A percentile compares a stretch with the other conserved stretches of the same genome.
Conservation (phyloP, 805 yeast species). For the Saccharomycopsis oosterbeekiorum region DNA sequence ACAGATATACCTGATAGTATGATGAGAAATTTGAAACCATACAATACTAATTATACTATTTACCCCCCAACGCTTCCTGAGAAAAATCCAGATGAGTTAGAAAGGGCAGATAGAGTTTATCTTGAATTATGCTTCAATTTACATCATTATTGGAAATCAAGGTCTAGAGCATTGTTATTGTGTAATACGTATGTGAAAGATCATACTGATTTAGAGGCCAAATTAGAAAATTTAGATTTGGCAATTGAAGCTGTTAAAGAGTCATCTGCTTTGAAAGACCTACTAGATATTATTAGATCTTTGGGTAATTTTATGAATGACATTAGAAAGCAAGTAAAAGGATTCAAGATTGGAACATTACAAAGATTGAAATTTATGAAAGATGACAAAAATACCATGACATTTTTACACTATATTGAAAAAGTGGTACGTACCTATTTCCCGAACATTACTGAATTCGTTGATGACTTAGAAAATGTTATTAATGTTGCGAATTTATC, state of each 20-base stretch:
- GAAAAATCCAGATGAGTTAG: constrained; percentile 46
- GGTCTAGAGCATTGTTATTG: constrained; percentile 53
- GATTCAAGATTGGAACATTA: constrained; percentile 60
- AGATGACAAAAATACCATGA: constrained; percentile 56
- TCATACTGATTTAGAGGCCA: constrained; percentile 47
- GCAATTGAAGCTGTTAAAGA: constrained; percentile 44
- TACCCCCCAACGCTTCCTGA: constrained; percentile 34
- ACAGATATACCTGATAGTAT: constrained; percentile 47
- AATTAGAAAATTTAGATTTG: constrained; percentile 48
- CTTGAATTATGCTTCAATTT: constrained; percentile 59
- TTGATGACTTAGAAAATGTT: constrained; percentile 48
- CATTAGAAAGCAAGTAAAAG: constrained; percentile 52
- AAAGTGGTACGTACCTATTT: constrained; percentile 53
- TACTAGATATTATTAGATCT: constrained; percentile 56
- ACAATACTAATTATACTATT: constrained; percentile 39
- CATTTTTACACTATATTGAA: constrained; percentile 69
- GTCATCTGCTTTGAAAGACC: constrained; percentile 44
- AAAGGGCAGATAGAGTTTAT: constrained; percentile 61
- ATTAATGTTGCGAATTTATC: constrained; percentile 49
- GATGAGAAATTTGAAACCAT: constrained; percentile 52
- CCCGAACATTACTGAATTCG: constrained; percentile 52
- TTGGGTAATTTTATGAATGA: constrained; percentile 80
- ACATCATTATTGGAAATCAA: constrained; percentile 60
- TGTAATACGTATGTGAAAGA: constrained; percentile 53
- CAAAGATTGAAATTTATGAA: constrained; percentile 64